Conservation (phyloP, 139 green algal species). For the Gonium pectorale region DNA sequence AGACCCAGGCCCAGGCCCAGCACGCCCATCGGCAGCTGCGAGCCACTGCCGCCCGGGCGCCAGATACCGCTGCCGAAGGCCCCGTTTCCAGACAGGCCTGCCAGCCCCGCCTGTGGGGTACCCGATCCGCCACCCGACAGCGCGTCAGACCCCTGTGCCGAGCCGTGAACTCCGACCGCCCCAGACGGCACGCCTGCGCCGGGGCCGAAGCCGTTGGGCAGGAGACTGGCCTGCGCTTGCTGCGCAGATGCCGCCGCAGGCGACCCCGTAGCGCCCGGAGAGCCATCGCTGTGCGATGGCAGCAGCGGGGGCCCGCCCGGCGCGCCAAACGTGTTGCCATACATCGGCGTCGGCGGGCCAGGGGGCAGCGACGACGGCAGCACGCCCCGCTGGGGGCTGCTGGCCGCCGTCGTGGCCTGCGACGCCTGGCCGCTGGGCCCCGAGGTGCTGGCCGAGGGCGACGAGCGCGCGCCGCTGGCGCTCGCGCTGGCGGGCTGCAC, state of each 20-base stretch:
- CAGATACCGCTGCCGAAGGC: slow-evolving; percentile 39
- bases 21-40: slow-evolving; percentile 22
- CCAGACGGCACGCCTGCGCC: background rate
- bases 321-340: slow-evolving; percentile 6
- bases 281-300: background rate
- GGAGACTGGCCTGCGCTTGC: background rate
- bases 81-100: background rate
- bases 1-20: slow-evolving; percentile 37
- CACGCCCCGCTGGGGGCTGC: slow-evolving; percentile 29
- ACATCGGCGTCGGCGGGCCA: background rate
- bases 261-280: background rate
- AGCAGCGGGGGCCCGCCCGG: slow-evolving; percentile 2
- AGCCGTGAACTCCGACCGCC: background rate
- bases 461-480: background rate
- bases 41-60: background rate
- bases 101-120: background rate
- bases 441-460: background rate
- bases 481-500: background rate
- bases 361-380: slow-evolving; percentile 5
- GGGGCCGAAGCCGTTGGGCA: background rate
- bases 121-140: background rate
- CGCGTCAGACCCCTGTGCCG: background rate
- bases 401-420: background rate
- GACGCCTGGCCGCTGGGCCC: background rate
- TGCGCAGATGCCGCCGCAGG: background rate